Conservation (phyloP, 2,329 filamentous ascomycete species). For the Colletotrichum lupini region DNA sequence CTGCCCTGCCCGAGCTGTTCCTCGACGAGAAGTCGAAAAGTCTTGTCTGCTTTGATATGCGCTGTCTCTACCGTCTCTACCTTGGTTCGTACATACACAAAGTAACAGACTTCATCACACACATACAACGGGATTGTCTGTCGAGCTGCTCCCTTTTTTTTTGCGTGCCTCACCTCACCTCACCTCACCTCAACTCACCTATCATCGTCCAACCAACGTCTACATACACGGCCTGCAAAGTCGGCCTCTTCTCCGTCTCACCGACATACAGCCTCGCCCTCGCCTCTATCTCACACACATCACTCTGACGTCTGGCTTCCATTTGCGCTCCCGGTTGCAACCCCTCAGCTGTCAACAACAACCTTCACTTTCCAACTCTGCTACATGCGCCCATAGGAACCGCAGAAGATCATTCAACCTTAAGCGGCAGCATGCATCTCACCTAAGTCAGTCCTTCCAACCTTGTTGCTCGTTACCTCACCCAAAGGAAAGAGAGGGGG, state of each 20-base stretch:
- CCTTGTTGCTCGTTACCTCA: background rate
- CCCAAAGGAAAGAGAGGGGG: conserved; percentile 6
- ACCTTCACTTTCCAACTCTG: background rate
- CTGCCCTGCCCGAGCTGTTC: background rate
- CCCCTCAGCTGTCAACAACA: background rate
- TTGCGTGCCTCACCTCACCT: background rate
- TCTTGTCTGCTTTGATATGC: background rate
- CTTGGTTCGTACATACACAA: background rate
- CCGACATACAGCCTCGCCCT: background rate
- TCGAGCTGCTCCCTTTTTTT: background rate
- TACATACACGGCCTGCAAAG: conserved; percentile 16
- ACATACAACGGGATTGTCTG: conserved; percentile 17
- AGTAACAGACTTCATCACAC: background rate
- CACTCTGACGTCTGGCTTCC: background rate
- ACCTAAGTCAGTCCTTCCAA: conserved; percentile 17
- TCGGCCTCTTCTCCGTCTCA: background rate
- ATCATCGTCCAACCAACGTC: conserved; percentile 7
- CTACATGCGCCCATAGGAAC: background rate
- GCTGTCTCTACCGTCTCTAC: background rate
- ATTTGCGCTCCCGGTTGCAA: background rate
- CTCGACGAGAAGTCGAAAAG: background rate
- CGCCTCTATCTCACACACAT: background rate
- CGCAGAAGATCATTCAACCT: conserved; percentile 6
- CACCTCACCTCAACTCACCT: conserved; percentile 2
- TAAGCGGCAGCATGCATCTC: conserved; percentile 35